Base-by-base conservation (phyloP, 768 basidiomycete species). In the Boletus eberwhitei region DNA sequence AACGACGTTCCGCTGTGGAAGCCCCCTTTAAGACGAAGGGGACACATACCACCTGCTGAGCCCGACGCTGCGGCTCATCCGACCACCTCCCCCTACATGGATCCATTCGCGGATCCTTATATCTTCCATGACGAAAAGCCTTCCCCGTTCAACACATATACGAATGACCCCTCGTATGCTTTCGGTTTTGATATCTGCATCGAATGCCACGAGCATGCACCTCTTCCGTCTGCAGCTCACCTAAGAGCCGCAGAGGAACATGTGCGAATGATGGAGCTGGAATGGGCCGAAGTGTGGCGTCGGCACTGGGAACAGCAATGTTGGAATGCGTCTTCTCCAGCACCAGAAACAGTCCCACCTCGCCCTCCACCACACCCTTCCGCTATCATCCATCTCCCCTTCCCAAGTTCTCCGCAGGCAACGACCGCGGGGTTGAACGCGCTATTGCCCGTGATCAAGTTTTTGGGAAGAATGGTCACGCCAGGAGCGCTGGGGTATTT, bases 181-280 rank as follows among this genome's bases (percentile, higher is more conserved):
- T 74, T 79, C 55, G 90, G 88, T 16, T 93, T 85, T 64, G 87
- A 93, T 64, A 82, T 96, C 40, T 94, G 91, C 68, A 81, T 96
- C 57, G 92, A 96, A 72, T 91, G 90, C 65, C 87, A 90, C 64
- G 90, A 94, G 59, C 74, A 82, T 34, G 89, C 90, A 2, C 84
- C 85, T 14, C 87, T 89, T 69, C 88, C 92, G 0, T 77, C 77
- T n/a, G 53, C 77, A 0, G 75, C 80, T 35, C 86, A 89, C 62
- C 70, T 92, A 36, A 78, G 83, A 48, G 84, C 83, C 4, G 88
- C 86, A 8, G 88, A 93, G 67, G 89, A 91, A 55, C 88, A 91
- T 61, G 64, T 93, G 11, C 71, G 70, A 31, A 76, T 75, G 69
- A 69, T 93, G 65, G 90, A 92, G 58, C 73, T 73, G 48, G 74